These are phyloP conservation scores for Glycine soja DNA, from an alignment of 306 rosid species.

Conservation along the genomic window DNA sequence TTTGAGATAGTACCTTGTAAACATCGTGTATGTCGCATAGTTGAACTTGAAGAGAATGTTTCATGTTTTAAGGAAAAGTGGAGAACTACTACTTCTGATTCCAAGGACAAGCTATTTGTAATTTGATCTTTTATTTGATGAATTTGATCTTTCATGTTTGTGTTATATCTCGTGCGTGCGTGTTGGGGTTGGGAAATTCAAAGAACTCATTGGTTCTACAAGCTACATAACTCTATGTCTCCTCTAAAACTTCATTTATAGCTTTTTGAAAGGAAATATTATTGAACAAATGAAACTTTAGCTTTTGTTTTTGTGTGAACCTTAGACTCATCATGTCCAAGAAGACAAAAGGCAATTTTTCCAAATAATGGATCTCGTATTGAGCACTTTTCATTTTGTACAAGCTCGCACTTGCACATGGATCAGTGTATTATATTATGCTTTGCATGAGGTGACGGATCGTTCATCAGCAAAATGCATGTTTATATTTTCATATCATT, in stretches of 20 bases:
- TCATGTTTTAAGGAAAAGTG: slow-evolving; percentile 34
- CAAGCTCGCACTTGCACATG: slow-evolving; percentile 32
- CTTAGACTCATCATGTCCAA: slow-evolving; percentile 40
- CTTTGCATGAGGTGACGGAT: slow-evolving; percentile 42
- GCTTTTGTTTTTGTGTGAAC: slow-evolving; percentile 48
- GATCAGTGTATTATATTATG: slow-evolving; percentile 38
- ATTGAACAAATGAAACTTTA: slow-evolving; percentile 38
- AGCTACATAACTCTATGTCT: slow-evolving; percentile 38
- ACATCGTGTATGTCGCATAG: slow-evolving; percentile 15
- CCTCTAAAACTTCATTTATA: slow-evolving; percentile 27
- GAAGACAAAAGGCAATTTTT: slow-evolving; percentile 50
- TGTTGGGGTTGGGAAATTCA: slow-evolving; percentile 43
- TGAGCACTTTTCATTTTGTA: slow-evolving; percentile 26
- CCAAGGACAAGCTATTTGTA: slow-evolving; percentile 31
- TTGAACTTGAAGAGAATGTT: slow-evolving; percentile 46
- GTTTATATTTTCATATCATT: not conserved
- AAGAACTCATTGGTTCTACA: slow-evolving; percentile 50
- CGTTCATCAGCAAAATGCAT: not conserved
- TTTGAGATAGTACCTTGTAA: not conserved
- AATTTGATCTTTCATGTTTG: slow-evolving; percentile 12
- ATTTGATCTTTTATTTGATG: no score
- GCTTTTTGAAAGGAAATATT: slow-evolving; percentile 45
- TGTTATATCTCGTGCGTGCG: not conserved
- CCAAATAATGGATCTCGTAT: slow-evolving; percentile 25
- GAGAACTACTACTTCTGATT: not conserved